phyloP scores from a whole-genome alignment of 1,284 basidiomycete genomes.

The Cryptococcus sp. region DNA sequence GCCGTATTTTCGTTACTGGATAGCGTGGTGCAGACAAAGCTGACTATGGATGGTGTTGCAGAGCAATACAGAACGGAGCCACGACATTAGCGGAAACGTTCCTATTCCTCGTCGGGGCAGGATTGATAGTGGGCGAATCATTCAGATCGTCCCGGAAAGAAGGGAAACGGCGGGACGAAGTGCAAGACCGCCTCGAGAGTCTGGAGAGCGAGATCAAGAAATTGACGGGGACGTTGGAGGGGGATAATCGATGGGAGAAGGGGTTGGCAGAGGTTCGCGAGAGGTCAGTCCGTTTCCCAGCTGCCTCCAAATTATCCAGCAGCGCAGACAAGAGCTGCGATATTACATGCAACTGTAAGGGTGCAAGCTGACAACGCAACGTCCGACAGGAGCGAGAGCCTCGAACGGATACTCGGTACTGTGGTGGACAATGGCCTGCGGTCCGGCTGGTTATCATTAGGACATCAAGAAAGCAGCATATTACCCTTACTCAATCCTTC shows the following conservation, averaged over 20 bases:
- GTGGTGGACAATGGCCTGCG: constrained; percentile 71
- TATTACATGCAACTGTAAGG: background rate
- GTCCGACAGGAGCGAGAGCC: constrained; percentile 51
- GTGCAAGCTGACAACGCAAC: constrained; percentile 2
- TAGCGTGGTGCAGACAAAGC: background rate
- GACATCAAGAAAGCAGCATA: constrained; percentile 34
- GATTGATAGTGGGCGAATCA: constrained; percentile 74
- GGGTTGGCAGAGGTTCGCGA: constrained; percentile 31
- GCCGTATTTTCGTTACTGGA: background rate
- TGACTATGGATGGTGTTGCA: constrained; percentile 41
- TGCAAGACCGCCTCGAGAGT: constrained; percentile 67
- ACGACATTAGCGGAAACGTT: constrained; percentile 84
- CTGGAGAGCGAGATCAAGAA: constrained; percentile 58
- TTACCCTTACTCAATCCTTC: constrained; percentile 19
- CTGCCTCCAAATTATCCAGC: too few relatives aligned
- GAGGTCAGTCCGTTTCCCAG: constrained; percentile 27
- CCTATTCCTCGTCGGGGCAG: constrained; percentile 75
- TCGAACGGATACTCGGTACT: constrained; percentile 66
- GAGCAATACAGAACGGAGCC: constrained; percentile 85
- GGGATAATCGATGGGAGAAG: constrained; percentile 18
- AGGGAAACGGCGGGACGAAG: constrained; percentile 69
- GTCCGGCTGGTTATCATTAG: constrained; percentile 61
- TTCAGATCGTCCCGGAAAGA: constrained; percentile 74
- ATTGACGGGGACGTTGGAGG: constrained; percentile 27
- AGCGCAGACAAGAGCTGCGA: too few relatives aligned